Percentiles rank a stretch among this genome's conserved stretches.
phyloP scores from a whole-genome alignment of 257 asterid species.

The Salvia rosmarinus region DNA sequence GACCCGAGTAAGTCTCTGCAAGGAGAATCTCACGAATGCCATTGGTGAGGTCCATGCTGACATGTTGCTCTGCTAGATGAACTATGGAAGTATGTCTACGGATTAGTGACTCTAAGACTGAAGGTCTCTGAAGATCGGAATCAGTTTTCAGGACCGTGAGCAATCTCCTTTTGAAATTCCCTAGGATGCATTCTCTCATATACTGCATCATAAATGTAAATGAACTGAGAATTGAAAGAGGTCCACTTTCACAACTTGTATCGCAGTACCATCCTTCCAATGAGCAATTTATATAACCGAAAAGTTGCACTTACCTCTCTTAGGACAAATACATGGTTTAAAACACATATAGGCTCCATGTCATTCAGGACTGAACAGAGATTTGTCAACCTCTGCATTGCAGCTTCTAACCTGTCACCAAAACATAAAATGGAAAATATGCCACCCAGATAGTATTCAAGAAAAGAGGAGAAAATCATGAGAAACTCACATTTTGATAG shows the following conservation, averaged over 20 bases:
- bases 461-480: not conserved
- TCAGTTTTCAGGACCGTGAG: slow-evolving; percentile 90
- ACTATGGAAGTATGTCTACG: slow-evolving; percentile 85
- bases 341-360: slow-evolving; percentile 98
- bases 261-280: too few relatives aligned
- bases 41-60: slow-evolving; percentile 98
- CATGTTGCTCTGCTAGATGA: slow-evolving; percentile 96
- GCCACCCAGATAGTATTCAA: slow-evolving; percentile 1
- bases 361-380: slow-evolving; percentile 95
- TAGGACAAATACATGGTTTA: slow-evolving; percentile 94
- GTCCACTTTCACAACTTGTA: too few relatives aligned
- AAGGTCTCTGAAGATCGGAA: slow-evolving; percentile 94
- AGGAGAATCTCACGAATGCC: slow-evolving; percentile 94
- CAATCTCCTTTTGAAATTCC: slow-evolving; percentile 89
- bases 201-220: slow-evolving; percentile 61
- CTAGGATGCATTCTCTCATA: slow-evolving; percentile 98
- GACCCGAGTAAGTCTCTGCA: slow-evolving; percentile 88
- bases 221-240: slow-evolving; percentile 5
- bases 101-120: slow-evolving; percentile 80
- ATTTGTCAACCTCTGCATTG: slow-evolving; percentile 94
- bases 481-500: slow-evolving; percentile 75
- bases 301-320: slow-evolving; percentile 70
- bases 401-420: slow-evolving; percentile 93
- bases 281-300: slow-evolving; percentile 23
- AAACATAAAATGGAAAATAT: slow-evolving; percentile 31